These are phyloP conservation scores for Hibiscus tridactylites DNA, from an alignment of 345 rosid species.

Conservation along the genomic window DNA sequence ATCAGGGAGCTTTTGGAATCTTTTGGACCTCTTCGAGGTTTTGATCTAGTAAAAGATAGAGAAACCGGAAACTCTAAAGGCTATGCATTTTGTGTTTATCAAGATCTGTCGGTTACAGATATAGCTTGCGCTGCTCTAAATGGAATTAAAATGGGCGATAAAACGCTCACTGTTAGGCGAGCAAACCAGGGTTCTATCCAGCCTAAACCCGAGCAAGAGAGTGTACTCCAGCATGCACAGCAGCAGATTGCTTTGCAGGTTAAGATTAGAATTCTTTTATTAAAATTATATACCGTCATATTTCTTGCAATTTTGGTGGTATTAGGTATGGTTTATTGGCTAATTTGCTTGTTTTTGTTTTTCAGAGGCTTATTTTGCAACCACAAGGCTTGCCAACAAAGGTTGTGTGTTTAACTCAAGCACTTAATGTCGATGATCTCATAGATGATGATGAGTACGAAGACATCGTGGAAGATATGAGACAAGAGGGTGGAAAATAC, in stretches of 20 bases:
- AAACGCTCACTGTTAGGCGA: conserved; percentile 95
- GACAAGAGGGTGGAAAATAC: conserved; percentile 75
- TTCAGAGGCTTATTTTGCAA: conserved; percentile 76
- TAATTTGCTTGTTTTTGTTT: neutral
- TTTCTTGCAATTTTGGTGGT: neutral
- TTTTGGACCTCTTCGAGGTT: conserved; percentile 85
- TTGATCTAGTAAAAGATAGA: conserved; percentile 94
- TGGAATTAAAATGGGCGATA: conserved; percentile 98
- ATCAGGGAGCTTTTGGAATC: conserved; percentile 95
- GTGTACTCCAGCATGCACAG: conserved; percentile 77
- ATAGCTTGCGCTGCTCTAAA: conserved; percentile 94
- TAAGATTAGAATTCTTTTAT: neutral
- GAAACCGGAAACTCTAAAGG: conserved; percentile 98
- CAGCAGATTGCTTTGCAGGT: conserved; percentile 99
- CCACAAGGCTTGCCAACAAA: conserved; percentile 64
- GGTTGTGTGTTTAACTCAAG: conserved; percentile 92
- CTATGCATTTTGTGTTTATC: conserved; percentile 92
- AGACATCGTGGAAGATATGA: conserved; percentile 91
- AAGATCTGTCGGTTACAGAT: conserved; percentile 90
- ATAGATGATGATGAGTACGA: conserved; percentile 76
- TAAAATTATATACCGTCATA: neutral
- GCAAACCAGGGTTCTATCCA: conserved; percentile 86
- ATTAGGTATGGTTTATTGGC: neutral
- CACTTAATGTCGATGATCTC: conserved; percentile 72
- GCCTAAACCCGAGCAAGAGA: conserved; percentile 96